Conservation (phyloP, 1,284 basidiomycete species). For the Erythrobasidium hasegawianum region DNA sequence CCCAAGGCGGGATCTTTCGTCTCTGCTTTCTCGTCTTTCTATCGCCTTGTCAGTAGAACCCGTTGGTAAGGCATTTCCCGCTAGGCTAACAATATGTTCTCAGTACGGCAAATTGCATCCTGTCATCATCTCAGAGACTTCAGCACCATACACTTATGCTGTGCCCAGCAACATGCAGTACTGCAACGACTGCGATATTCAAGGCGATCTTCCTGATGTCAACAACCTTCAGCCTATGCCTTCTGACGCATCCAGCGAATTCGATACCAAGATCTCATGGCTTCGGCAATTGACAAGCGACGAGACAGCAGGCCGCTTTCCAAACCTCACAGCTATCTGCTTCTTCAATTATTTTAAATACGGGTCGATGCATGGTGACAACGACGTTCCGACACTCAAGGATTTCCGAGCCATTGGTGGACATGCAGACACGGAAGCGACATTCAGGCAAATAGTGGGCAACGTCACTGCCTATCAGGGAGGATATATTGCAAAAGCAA, state of each 20-base stretch:
- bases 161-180: conserved; percentile 35
- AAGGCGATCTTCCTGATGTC: conserved; percentile 34
- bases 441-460: conserved; percentile 31
- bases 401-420: conserved; percentile 25
- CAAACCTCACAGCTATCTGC: conserved; percentile 39
- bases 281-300: conserved; percentile 41
- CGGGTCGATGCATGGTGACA: conserved; percentile 23
- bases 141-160: conserved; percentile 41
- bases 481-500: conserved; percentile 3
- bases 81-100: conserved; percentile 18
- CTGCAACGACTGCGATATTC: conserved; percentile 41
- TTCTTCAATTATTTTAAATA: conserved; percentile 44
- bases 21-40: conserved; percentile 37
- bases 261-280: conserved; percentile 43
- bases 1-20: conserved; percentile 17
- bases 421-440: conserved; percentile 23
- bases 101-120: conserved; percentile 36
- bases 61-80: conserved; percentile 11
- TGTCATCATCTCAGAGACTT: conserved; percentile 41
- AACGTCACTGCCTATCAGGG: conserved; percentile 33
- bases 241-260: conserved; percentile 37
- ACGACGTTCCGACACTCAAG: not conserved
- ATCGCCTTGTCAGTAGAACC: conserved; percentile 35
- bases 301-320: conserved; percentile 37
- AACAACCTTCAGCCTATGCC: conserved; percentile 30